Evolutionary conservation across 1,284 basidiomycete genomes (phyloP).

Genomic region (Sporisorium reilianum): DNA sequence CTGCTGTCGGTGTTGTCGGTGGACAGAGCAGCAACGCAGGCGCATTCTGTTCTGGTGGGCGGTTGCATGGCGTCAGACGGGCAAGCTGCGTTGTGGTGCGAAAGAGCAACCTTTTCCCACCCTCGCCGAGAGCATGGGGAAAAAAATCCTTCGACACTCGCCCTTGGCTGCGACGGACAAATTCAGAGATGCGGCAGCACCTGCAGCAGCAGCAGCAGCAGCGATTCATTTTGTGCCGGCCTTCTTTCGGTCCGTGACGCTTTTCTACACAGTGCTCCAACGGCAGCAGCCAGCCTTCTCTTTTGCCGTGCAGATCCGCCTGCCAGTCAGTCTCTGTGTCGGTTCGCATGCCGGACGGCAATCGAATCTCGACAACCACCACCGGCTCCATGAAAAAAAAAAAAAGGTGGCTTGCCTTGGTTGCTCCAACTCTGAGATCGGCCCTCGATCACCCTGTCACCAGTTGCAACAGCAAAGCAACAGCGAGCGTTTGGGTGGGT

Average conservation of each 20-base stretch:
- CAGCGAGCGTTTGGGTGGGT: neutral
- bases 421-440: neutral
- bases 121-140: slow-evolving; percentile 29
- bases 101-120: slow-evolving; percentile 29
- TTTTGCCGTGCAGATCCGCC: neutral
- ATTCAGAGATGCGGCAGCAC: neutral
- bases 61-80: too few species aligned
- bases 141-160: neutral
- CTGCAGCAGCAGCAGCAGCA: neutral
- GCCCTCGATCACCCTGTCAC: neutral
- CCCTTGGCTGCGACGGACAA: slow-evolving; percentile 2
- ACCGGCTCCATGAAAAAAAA: neutral
- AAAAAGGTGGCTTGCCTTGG: neutral
- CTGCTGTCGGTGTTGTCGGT: neutral
- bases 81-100: too few species aligned
- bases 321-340: neutral
- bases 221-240: neutral
- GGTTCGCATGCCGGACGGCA: neutral
- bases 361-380: slow-evolving; percentile 3
- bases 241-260: slow-evolving; percentile 2
- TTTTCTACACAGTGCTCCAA: neutral
- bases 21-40: neutral
- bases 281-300: neutral
- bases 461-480: neutral
- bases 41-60: neutral